Percentiles rank a stretch among this genome's conserved stretches.
phyloP scores from a whole-genome alignment of 2,329 filamentous ascomycete genomes.

The Coleophoma eucalyptorum region DNA sequence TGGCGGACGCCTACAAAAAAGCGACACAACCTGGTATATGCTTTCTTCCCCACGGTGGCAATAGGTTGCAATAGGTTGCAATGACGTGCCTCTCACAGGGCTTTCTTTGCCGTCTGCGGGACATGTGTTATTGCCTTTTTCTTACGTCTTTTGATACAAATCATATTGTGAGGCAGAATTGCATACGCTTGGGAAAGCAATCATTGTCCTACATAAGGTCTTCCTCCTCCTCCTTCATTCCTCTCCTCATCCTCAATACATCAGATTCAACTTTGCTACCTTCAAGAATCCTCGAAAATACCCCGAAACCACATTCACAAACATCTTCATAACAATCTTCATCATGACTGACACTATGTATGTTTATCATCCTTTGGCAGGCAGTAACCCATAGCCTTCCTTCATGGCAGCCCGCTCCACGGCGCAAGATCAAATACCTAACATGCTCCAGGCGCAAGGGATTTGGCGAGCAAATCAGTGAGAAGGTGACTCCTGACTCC shows the following conservation, averaged over 20 bases:
- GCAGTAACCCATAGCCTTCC: too few species aligned
- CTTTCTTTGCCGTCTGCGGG: too few species aligned
- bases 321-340: slow-evolving; percentile 8
- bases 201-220: neutral
- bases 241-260: neutral
- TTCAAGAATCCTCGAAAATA: neutral
- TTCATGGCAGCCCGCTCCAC: neutral
- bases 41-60: too few species aligned
- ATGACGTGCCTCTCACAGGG: too few species aligned
- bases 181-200: neutral
- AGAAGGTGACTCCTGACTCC: slow-evolving; percentile 49
- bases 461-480: slow-evolving; percentile 41
- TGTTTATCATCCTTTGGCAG: slow-evolving; percentile 7
- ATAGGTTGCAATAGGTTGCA: too few species aligned
- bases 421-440: neutral
- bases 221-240: neutral
- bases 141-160: too few species aligned
- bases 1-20: too few species aligned
- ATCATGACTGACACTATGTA: slow-evolving; percentile 44
- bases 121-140: too few species aligned
- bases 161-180: neutral
- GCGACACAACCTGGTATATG: too few species aligned
- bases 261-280: neutral
- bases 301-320: neutral
- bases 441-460: slow-evolving; percentile 37